These are phyloP conservation scores for Cyberlindnera nakhonratchasimensis DNA, from an alignment of 805 yeast species.

Conservation along the genomic window DNA sequence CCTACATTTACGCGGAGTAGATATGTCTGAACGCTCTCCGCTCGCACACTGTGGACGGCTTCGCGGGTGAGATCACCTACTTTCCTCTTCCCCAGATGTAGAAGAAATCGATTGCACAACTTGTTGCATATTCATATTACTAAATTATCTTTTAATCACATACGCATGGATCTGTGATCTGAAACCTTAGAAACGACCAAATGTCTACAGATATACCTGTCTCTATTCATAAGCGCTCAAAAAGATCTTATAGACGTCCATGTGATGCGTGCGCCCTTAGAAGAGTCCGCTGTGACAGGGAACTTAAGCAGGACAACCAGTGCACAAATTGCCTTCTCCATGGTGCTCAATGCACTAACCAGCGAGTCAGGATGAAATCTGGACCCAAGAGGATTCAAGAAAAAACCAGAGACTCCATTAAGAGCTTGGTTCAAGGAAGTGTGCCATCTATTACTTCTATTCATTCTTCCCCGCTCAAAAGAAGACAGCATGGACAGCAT, in stretches of 20 bases:
- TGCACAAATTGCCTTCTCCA: conserved; percentile 23
- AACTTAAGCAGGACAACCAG: conserved; percentile 5
- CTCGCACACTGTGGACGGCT: too few species aligned
- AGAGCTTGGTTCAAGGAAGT: conserved; percentile 4
- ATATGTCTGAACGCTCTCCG: too few species aligned
- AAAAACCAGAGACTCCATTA: conserved; percentile 23
- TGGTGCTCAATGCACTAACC: conserved; percentile 20
- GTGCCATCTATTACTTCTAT: neutral
- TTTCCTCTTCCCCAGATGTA: too few species aligned
- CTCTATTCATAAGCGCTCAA: neutral
- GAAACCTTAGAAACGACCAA: too few species aligned
- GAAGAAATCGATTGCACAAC: too few species aligned
- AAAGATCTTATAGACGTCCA: conserved; percentile 17
- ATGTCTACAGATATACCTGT: neutral
- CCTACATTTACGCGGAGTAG: too few species aligned
- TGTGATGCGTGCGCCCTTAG: conserved; percentile 27
- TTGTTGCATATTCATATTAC: too few species aligned
- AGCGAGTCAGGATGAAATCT: conserved; percentile 21
- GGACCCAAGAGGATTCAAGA: conserved; percentile 25
- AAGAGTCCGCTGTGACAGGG: conserved; percentile 24
- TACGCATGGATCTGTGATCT: too few species aligned
- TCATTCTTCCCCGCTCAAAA: neutral
- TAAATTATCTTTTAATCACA: too few species aligned
- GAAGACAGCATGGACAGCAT: neutral
- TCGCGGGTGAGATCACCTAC: too few species aligned